Conservation (phyloP, 257 asterid genomes). For the Jasminum sambac region DNA sequence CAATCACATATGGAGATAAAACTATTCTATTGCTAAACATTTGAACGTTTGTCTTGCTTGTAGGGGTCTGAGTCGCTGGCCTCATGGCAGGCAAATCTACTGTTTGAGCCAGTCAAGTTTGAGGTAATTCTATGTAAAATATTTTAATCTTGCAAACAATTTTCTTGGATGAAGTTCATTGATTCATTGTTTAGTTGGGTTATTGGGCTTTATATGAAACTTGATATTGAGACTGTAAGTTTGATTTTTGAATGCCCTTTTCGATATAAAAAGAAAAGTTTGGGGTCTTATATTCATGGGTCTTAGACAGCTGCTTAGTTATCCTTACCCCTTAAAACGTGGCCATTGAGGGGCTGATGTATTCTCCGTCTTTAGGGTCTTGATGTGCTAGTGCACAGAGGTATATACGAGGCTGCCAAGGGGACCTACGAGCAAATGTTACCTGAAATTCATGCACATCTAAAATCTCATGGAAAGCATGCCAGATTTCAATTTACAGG, state of each 20-base stretch:
- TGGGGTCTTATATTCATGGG: too few species aligned
- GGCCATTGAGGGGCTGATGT: slow-evolving; percentile 12
- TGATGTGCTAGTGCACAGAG: slow-evolving; percentile 87
- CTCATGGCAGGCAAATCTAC: slow-evolving; percentile 96
- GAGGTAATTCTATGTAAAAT: slow-evolving; percentile 59
- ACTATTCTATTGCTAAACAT: slow-evolving; percentile 18
- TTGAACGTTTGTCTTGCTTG: slow-evolving; percentile 4
- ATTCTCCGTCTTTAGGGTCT: slow-evolving; percentile 53
- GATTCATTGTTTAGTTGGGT: neutral
- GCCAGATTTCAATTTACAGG: slow-evolving; percentile 87
- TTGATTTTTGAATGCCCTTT: too few species aligned
- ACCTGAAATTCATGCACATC: slow-evolving; percentile 72
- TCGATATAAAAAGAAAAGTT: too few species aligned
- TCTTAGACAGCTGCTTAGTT: too few species aligned
- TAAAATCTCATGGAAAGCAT: slow-evolving; percentile 51
- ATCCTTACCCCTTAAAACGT: neutral
- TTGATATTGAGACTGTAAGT: too few species aligned
- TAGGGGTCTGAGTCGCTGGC: slow-evolving; percentile 96
- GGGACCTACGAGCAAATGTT: slow-evolving; percentile 86
- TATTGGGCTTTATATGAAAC: neutral
- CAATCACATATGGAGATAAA: neutral
- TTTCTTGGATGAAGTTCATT: neutral
- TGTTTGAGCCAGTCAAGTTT: slow-evolving; percentile 85
- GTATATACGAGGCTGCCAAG: slow-evolving; percentile 98
- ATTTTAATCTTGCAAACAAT: slow-evolving; percentile 5